These are phyloP conservation scores for Suhomyces sp. DNA, from an alignment of 805 yeast genomes.

Conservation along the genomic window DNA sequence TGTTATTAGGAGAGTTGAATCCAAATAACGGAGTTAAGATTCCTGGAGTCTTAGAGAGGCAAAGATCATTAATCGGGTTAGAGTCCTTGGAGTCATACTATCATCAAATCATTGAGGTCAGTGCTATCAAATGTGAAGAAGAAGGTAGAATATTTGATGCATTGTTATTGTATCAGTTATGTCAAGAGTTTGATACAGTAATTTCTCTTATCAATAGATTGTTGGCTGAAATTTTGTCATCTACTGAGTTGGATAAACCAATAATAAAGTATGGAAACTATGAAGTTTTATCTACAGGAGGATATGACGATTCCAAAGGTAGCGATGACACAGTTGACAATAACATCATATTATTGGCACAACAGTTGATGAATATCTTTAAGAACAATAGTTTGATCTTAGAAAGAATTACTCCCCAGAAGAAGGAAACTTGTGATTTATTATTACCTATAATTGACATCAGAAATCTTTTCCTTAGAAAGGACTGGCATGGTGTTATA, in stretches of 20 bases:
- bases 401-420: slow-evolving; percentile 50
- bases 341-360: slow-evolving; percentile 47
- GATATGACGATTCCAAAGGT: slow-evolving; percentile 34
- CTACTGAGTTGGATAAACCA: slow-evolving; percentile 66
- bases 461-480: slow-evolving; percentile 54
- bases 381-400: slow-evolving; percentile 60
- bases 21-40: slow-evolving; percentile 65
- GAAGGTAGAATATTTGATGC: slow-evolving; percentile 90
- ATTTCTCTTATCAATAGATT: slow-evolving; percentile 69
- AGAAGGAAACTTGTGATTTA: slow-evolving; percentile 63
- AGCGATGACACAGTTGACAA: slow-evolving; percentile 42
- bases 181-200: slow-evolving; percentile 85
- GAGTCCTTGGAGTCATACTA: slow-evolving; percentile 59
- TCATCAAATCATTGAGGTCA: slow-evolving; percentile 72
- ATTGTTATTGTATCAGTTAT: slow-evolving; percentile 77
- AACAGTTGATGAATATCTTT: slow-evolving; percentile 45
- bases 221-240: slow-evolving; percentile 72
- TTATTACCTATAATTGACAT: slow-evolving; percentile 69
- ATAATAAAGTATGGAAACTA: slow-evolving; percentile 45
- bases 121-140: slow-evolving; percentile 84
- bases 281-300: slow-evolving; percentile 17
- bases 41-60: slow-evolving; percentile 82
- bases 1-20: slow-evolving; percentile 80
- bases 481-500: slow-evolving; percentile 61
- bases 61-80: slow-evolving; percentile 64